Conservation (phyloP, 192 early-diverging fungal species). For the Mortierella alpina region DNA sequence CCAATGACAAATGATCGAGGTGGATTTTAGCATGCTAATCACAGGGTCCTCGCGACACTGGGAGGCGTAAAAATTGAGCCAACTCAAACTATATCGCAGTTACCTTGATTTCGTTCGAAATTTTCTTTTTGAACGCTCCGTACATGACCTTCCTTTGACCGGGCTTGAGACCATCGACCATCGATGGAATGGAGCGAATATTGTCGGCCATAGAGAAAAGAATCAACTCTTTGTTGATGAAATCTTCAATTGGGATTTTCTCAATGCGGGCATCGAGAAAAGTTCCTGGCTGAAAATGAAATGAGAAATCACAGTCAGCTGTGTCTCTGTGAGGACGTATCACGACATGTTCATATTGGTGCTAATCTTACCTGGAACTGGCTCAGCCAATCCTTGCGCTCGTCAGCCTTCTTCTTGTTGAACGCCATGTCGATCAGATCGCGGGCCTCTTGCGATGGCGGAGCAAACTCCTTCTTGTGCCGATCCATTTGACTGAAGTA, state of each 20-base stretch:
- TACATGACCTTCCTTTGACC: constrained; percentile 96
- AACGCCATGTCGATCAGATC: constrained; percentile 96
- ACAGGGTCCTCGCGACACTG: too few relatives aligned
- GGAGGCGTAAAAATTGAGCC: too few relatives aligned
- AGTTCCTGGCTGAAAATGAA: constrained; percentile 77
- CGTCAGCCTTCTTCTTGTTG: constrained; percentile 91
- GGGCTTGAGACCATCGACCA: constrained; percentile 96
- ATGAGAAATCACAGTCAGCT: neutral
- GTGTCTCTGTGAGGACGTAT: neutral
- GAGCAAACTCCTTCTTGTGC: constrained; percentile 85
- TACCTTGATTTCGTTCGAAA: constrained; percentile 86
- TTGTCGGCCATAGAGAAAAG: constrained; percentile 96
- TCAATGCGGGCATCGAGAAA: constrained; percentile 86
- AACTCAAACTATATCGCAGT: neutral
- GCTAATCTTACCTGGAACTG: constrained; percentile 61
- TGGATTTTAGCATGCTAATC: neutral
- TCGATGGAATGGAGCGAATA: constrained; percentile 91
- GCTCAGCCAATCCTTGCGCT: constrained; percentile 95
- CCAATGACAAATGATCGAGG: too few relatives aligned
- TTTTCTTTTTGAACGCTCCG: constrained; percentile 84
- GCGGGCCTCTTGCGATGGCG: constrained; percentile 69
- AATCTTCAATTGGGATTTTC: constrained; percentile 86
- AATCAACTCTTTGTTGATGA: constrained; percentile 96
- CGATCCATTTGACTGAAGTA: constrained; percentile 88
- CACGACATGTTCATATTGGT: neutral